Base-by-base conservation (phyloP, 148 eudicot genomes). In the Rhododendron vialii region DNA sequence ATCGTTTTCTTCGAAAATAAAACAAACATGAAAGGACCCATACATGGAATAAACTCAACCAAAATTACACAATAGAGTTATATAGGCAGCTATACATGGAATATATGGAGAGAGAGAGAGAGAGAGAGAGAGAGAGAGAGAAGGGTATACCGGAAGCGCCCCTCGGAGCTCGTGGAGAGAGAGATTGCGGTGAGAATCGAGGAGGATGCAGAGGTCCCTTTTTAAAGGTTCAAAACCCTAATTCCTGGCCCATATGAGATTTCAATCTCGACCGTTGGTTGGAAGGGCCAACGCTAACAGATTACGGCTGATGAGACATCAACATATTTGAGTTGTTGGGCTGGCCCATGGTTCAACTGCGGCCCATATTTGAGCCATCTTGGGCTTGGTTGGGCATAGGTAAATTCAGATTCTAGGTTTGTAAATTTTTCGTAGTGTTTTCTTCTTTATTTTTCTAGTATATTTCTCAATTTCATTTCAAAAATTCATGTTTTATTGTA, bases 171-270 rank as follows among this genome's bases (percentile, higher is more conserved):
- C 48, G 45, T 2, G 12, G 36, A 13, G 38, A 69, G 18, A 69
- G 36, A 71, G 38, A 71, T 4, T 30, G 76, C 20, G 47, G 47
- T 75, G 48, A 17, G 79, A 38, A 20, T 17, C n/a, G 24, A 7
- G 41, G 3, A 7, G 0, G 13, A 20, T 5, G 38, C 38, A 0
- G 47, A 35, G 79, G n/a, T 2, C 11, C 79, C 17, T 3, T 75
- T 38, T 75, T 38, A 75, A 38, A 75, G 45, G 17, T 75, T 75
- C 78, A 36, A 75, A 75, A 75, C 79, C 79, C 79, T 75, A 75
- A 75, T 75, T 75, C 47, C 8, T 17, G 79, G 47, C 48, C 47
- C 12, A 18, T 18, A 7, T 38, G 24, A 36, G 22, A 75, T 36
- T 35, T 18, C 78, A 36, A 75, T 36, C 43, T 2, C 24, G 35